These are phyloP conservation scores for Corrigiola litoralis DNA, from an alignment of 179 eudicot genomes.

Conservation along the genomic window DNA sequence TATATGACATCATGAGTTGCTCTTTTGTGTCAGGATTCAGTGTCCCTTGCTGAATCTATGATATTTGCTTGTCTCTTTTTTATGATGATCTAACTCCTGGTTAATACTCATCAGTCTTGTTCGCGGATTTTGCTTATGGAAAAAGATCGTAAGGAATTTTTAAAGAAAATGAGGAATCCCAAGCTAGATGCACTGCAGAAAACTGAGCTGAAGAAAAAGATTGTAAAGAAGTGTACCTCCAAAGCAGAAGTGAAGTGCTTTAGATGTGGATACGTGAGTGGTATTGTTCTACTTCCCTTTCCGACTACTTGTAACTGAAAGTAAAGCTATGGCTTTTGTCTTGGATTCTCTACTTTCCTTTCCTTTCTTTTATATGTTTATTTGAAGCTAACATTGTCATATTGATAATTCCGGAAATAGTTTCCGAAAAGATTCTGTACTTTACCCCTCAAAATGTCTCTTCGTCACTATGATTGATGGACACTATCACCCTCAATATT, in stretches of 20 bases:
- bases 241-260: conserved; percentile 51
- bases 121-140: conserved; percentile 63
- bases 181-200: conserved; percentile 54
- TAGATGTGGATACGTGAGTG: conserved; percentile 78
- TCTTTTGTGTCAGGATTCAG: no score
- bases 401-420: no score
- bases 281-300: conserved; percentile 31
- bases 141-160: conserved; percentile 38
- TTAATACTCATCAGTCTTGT: conserved; percentile 50
- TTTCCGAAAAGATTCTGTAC: no score
- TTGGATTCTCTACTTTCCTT: background rate
- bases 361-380: background rate
- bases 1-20: no score
- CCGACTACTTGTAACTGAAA: background rate
- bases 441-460: no score
- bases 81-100: conserved; percentile 1
- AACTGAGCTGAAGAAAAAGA: conserved; percentile 46
- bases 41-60: no score
- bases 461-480: no score
- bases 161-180: conserved; percentile 76
- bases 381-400: no score
- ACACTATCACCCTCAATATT: no score
- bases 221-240: conserved; percentile 53
- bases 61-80: background rate
- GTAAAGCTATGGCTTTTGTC: background rate